Base-by-base conservation (phyloP, 306 rosid genomes). In the Prunus mume region DNA sequence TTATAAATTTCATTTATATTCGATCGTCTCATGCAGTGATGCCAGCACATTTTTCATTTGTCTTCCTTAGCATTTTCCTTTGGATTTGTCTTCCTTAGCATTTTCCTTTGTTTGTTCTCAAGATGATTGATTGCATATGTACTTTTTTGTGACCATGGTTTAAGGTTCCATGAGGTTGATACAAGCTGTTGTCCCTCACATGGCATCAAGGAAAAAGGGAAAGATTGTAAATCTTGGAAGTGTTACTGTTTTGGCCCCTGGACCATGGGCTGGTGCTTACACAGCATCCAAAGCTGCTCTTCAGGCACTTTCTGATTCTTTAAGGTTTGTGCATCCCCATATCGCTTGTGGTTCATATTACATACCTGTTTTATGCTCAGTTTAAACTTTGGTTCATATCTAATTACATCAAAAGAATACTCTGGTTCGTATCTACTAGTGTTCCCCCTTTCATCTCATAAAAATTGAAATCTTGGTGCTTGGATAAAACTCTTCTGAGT, bases 151-250 rank as follows among this genome's bases (percentile, higher is more conserved):
- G 49, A 45, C 5, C 61, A 22, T 27, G 30, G 41, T 25, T 64
- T 82, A 92, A 92, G 98, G 97, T 83, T 60, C 93, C 28, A 71
- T 95, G 83, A 91, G 98, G 82, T 83, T 95, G 91, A 83, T 92
- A 79, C 98, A 95, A 84, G 89, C 96, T 45, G 93, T 89, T 78
- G 85, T 87, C 78, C 98, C 97, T 79, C 96, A 90, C 80, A 95
- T 92, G 98, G 93, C 91, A 15, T 71, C 83, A 28, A 82, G 91
- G 81, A 82, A 82, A 69, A 82, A 76, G 60, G 98, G 98, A 11
- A 95, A 89, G 86, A 90, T 92, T 65, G 96, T 88, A 25, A 92
- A 95, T 72, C 5, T 95, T 19, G 96, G 97, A 38, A 95, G 98
- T 73, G 85, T 88, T 51, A 27, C 84, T 71, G 95, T 81, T 64